phyloP scores from a whole-genome alignment of 2,329 filamentous ascomycete species.

The Venturia asperata region DNA sequence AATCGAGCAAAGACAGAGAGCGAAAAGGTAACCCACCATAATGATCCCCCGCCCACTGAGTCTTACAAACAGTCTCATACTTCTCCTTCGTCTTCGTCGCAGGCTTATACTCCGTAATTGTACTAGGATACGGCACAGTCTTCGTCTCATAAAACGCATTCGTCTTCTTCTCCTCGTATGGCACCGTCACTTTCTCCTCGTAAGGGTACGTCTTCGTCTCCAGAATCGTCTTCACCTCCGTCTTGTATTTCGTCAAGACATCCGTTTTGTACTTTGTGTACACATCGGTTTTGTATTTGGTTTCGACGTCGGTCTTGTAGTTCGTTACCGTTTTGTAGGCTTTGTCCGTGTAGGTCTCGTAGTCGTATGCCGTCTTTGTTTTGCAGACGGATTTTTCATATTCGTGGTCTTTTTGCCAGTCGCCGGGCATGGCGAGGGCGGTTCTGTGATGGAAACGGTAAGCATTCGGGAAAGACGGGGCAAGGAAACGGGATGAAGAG shows the following conservation, averaged over 20 bases:
- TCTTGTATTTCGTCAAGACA: neutral
- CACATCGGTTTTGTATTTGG: conserved; percentile 4
- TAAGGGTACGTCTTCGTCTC: neutral
- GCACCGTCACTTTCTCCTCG: neutral
- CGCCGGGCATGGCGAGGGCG: conserved; percentile 11
- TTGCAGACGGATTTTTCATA: conserved; percentile 9
- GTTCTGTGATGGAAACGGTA: neutral
- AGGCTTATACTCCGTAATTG: conserved; percentile 6
- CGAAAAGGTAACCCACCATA: neutral
- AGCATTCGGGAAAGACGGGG: neutral
- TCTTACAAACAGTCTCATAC: conserved; percentile 6
- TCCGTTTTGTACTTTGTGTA: neutral
- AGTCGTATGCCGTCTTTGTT: conserved; percentile 1
- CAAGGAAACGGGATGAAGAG: too few relatives aligned
- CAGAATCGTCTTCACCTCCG: conserved; percentile 1
- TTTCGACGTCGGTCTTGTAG: neutral
- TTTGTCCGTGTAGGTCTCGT: conserved; percentile 10
- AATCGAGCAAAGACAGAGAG: neutral
- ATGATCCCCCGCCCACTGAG: neutral
- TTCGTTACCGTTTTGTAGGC: neutral
- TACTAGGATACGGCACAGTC: neutral
- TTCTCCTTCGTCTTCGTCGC: conserved; percentile 3
- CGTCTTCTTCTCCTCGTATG: neutral
- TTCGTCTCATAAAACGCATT: neutral
- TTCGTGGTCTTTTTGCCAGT: conserved; percentile 12